A percentile compares a stretch with the other conserved stretches of the same genome.
Evolutionary conservation across 164 flowering plant species (phyloP).

Genomic region (Vitis amurensis): DNA sequence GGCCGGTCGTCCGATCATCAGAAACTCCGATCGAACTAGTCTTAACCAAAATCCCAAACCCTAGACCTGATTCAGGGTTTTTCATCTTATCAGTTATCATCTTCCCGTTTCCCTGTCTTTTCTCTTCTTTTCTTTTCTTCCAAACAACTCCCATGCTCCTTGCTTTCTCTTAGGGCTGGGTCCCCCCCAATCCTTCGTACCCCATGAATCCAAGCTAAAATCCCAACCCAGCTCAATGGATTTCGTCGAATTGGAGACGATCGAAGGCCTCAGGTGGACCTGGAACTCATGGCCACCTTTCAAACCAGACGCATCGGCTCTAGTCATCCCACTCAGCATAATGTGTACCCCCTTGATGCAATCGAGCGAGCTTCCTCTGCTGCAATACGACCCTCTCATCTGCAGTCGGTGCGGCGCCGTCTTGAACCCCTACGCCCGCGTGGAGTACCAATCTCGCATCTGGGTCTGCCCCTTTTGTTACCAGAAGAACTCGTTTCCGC

Average conservation of each 20-base stretch:
- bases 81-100: too few relatives aligned
- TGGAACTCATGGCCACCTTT: constrained; percentile 96
- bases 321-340: constrained; percentile 69
- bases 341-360: constrained; percentile 81
- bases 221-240: constrained; percentile 47
- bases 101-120: neutral
- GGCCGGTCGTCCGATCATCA: too few relatives aligned
- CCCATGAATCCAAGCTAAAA: neutral
- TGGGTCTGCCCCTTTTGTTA: constrained; percentile 90
- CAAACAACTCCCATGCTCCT: too few relatives aligned
- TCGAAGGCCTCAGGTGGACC: constrained; percentile 92
- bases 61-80: too few relatives aligned
- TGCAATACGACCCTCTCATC: constrained; percentile 69
- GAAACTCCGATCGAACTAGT: too few relatives aligned
- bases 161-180: too few relatives aligned
- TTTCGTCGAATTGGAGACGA: constrained; percentile 80
- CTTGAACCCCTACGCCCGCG: constrained; percentile 90
- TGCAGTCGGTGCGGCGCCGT: constrained; percentile 65
- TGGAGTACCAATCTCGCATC: constrained; percentile 67
- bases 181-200: neutral
- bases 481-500: constrained; percentile 61
- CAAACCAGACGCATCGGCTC: constrained; percentile 47
- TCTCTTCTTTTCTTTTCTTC: neutral
- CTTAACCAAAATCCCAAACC: too few relatives aligned
- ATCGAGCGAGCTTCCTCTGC: constrained; percentile 68